Base-by-base conservation (phyloP, 345 rosid species). In the Euphorbia pulcherrima region DNA sequence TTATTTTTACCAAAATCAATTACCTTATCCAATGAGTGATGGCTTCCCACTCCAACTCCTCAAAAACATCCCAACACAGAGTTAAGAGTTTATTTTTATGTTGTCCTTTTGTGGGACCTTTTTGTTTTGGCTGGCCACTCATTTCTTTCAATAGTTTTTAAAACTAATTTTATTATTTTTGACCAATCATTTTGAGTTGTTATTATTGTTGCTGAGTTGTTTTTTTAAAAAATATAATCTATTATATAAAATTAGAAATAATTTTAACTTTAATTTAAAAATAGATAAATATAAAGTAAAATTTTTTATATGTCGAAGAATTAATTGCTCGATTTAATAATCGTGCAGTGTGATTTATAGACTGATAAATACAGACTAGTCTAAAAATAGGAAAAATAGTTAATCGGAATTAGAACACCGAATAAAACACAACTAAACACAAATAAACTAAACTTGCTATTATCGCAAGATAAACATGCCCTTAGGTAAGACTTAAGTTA, bases 21-120 rank as follows among this genome's bases (percentile, higher is more conserved):
- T 51, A n/a, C 30, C 46, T 55, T 56, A 58, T 44, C 70, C 55
- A 65, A 52, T n/a, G 77, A 5, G 62, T 60, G 37, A 64, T 63
- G 65, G 68, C 75, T 26, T 56, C 62, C 73, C 75, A n/a, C 72
- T 39, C 40, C 39, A 60, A 41, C 21, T 8, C 24, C 28, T 16
- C 18, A 20, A 64, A 74, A 66, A 67, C 68, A 51, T 64, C 47
- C 64, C 47, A 51, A 66, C 44, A 28, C 33, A 64, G 59, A 40
- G 44, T 59, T 59, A 62, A 59, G 33, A 40, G 51, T 62, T 39
- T 17, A 40, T 16, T 62, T 40, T 40, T 5, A 12, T 40, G 30
- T 29, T 56, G 65, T 26, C 51, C 27, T 55, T 62, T 56, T 53
- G 63, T 60, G 64, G 79, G 72, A 60, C 69, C 65, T 30, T 64